Evolutionary conservation across 2,329 filamentous ascomycete species (phyloP).

Genomic region (Huntiella bhutanensis): DNA sequence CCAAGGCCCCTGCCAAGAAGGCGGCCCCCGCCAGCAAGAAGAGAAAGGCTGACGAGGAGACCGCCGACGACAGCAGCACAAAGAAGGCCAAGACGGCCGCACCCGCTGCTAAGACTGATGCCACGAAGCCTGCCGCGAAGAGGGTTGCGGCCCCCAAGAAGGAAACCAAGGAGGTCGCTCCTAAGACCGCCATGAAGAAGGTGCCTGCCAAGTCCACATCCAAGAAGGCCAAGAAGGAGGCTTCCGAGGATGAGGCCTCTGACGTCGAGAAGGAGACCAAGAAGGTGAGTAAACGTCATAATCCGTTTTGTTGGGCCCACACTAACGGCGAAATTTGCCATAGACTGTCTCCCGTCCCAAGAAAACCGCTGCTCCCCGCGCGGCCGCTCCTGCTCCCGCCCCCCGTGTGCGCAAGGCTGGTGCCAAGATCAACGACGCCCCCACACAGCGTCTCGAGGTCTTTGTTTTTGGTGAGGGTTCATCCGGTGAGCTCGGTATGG

Average conservation of each 20-base stretch:
- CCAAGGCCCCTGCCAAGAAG: constrained; percentile 15
- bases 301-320: neutral
- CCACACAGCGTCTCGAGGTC: constrained; percentile 46
- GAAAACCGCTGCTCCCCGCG: constrained; percentile 19
- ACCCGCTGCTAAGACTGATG: constrained; percentile 7
- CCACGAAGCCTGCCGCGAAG: constrained; percentile 13
- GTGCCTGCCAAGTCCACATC: constrained; percentile 26
- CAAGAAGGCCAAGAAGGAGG: constrained; percentile 21
- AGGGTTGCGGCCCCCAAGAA: constrained; percentile 21
- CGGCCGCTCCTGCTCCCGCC: constrained; percentile 8
- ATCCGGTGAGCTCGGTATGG: constrained; percentile 68
- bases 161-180: constrained; percentile 26
- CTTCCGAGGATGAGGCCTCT: constrained; percentile 1
- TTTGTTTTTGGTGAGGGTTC: constrained; percentile 67
- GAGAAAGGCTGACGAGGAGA: constrained; percentile 13
- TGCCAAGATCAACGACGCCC: constrained; percentile 50
- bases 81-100: constrained; percentile 8
- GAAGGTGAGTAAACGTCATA: constrained; percentile 13
- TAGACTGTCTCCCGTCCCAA: constrained; percentile 18
- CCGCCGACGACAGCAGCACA: constrained; percentile 4
- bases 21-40: constrained; percentile 17
- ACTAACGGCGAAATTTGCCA: neutral
- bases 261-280: constrained; percentile 13
- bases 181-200: constrained; percentile 22
- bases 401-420: constrained; percentile 24